Conservation (phyloP, 345 rosid species). For the Excoecaria agallocha region DNA sequence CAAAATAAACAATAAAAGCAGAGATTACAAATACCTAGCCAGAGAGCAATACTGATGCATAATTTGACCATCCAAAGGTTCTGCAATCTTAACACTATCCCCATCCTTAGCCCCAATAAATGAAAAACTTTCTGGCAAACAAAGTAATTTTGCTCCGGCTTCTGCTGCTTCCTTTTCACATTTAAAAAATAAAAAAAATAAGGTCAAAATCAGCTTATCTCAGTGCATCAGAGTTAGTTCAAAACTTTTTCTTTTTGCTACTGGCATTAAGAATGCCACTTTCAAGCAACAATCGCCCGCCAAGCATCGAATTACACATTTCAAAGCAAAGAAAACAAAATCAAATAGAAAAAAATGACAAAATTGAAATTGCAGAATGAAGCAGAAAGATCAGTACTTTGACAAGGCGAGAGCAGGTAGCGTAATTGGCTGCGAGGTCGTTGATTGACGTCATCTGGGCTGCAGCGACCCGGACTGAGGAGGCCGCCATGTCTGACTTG, state of each 20-base stretch:
- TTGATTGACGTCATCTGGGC: conserved; percentile 93
- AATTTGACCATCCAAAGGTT: conserved; percentile 77
- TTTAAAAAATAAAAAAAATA: neutral
- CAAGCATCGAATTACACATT: neutral
- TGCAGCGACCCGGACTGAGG: conserved; percentile 80
- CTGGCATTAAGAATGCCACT: neutral
- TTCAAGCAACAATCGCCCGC: neutral
- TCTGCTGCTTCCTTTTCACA: conserved; percentile 70
- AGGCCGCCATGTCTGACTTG: conserved; percentile 37
- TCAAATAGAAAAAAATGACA: neutral
- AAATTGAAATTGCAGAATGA: neutral
- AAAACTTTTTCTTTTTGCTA: neutral
- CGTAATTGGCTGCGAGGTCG: conserved; percentile 74
- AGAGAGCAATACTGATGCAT: conserved; percentile 79
- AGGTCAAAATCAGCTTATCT: neutral
- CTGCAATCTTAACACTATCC: conserved; percentile 67
- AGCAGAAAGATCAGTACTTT: conserved; percentile 39
- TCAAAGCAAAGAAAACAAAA: neutral
- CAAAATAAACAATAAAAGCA: neutral
- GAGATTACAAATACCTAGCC: conserved; percentile 53
- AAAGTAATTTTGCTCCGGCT: conserved; percentile 80
- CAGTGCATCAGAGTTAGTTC: neutral
- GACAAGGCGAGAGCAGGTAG: conserved; percentile 85
- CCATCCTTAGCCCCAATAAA: conserved; percentile 62
- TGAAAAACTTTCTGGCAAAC: conserved; percentile 86